These are phyloP conservation scores for Aspergillus sojae DNA, from an alignment of 2,329 filamentous ascomycete genomes.

Conservation along the genomic window DNA sequence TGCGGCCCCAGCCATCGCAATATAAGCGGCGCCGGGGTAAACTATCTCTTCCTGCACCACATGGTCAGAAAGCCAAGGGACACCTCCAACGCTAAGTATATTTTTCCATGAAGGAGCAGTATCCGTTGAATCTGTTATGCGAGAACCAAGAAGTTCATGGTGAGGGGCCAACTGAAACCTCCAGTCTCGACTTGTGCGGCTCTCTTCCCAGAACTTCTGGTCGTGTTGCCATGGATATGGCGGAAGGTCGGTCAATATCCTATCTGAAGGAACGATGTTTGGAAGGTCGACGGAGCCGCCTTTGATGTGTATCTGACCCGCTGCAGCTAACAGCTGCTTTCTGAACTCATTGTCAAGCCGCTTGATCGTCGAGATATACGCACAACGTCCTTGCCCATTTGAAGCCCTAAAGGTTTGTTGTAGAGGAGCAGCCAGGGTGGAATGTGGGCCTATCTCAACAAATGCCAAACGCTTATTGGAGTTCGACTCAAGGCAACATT, in stretches of 20 bases:
- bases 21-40: constrained; percentile 22
- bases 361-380: too few relatives aligned
- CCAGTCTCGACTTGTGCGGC: not conserved
- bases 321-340: too few relatives aligned
- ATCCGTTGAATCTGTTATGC: constrained; percentile 13
- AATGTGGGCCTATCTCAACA: not conserved
- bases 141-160: constrained; percentile 21
- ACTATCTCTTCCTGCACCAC: constrained; percentile 19
- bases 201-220: constrained; percentile 8
- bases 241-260: not conserved
- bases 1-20: constrained; percentile 20
- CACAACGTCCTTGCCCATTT: too few relatives aligned
- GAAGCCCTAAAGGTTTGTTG: too few relatives aligned
- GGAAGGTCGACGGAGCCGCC: too few relatives aligned
- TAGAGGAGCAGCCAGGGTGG: too few relatives aligned
- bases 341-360: too few relatives aligned
- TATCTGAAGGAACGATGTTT: not conserved
- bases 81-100: constrained; percentile 35
- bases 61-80: constrained; percentile 51
- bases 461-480: not conserved
- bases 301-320: too few relatives aligned
- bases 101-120: constrained; percentile 45
- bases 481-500: not conserved
- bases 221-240: constrained; percentile 14
- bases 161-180: constrained; percentile 8